Evolutionary conservation across 257 asterid genomes (phyloP).

Genomic region (Pogostemon cablin): DNA sequence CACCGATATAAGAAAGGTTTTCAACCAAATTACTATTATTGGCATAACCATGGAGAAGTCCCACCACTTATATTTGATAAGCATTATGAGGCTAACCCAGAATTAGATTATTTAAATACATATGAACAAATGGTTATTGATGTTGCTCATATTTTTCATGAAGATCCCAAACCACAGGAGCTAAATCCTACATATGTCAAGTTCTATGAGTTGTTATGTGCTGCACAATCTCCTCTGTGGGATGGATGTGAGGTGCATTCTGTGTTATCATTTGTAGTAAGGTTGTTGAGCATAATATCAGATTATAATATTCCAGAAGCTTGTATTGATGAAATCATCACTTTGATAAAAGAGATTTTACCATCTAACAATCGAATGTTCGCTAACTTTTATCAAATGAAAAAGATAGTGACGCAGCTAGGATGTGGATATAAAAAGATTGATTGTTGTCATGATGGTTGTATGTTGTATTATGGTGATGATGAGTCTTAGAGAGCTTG

Average conservation of each 20-base stretch:
- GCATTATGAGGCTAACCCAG: too few species aligned
- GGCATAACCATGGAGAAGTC: constrained; percentile 10
- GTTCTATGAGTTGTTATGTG: too few species aligned
- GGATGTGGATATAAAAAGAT: not conserved
- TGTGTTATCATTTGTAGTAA: too few species aligned
- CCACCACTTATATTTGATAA: not conserved
- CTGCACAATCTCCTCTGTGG: too few species aligned
- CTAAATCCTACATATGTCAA: too few species aligned
- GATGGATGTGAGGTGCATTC: too few species aligned
- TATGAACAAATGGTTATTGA: constrained; percentile 6
- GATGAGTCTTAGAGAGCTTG: not conserved
- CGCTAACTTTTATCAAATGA: not conserved
- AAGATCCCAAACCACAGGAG: too few species aligned
- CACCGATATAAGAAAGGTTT: not conserved
- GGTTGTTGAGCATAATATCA: not conserved
- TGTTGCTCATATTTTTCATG: not conserved
- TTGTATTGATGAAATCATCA: not conserved
- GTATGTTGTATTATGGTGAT: constrained; percentile 9
- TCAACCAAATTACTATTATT: constrained; percentile 3
- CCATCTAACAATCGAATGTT: not conserved
- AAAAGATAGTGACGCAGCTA: not conserved
- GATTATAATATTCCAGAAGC: not conserved
- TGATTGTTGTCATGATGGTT: constrained; percentile 1
- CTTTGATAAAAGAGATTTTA: not conserved
- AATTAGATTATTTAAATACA: not conserved